Evolutionary conservation across 441 rosid genomes (phyloP).

Genomic region (Oxalis stricta): DNA sequence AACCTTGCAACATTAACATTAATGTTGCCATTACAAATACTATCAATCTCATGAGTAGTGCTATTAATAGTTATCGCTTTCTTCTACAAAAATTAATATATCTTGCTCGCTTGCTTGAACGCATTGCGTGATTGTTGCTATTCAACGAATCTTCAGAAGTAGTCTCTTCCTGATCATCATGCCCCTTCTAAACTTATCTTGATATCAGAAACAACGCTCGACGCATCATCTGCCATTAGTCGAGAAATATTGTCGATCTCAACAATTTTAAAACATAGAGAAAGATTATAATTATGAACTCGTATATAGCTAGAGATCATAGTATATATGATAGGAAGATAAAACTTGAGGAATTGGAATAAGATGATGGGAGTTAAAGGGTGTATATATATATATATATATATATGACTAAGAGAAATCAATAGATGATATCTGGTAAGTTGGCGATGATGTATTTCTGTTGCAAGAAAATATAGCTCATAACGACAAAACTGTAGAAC

Average conservation of each 20-base stretch:
- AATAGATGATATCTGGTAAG: conserved; percentile 13
- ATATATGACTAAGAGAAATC: conserved; percentile 15
- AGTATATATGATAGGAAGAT: not conserved
- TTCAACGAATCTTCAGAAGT: conserved; percentile 19
- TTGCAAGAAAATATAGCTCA: conserved; percentile 14
- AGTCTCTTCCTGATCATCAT: too few species aligned
- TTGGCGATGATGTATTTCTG: conserved; percentile 1
- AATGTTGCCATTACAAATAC: too few species aligned
- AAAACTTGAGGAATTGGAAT: not conserved
- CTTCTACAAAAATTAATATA: too few species aligned
- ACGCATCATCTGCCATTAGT: conserved; percentile 23
- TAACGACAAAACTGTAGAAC: too few species aligned
- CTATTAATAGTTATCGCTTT: too few species aligned
- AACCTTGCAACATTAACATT: conserved; percentile 8
- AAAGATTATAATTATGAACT: too few species aligned
- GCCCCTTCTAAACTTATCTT: not conserved
- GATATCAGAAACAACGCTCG: conserved; percentile 21
- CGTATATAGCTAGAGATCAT: too few species aligned
- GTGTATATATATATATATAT: too few species aligned
- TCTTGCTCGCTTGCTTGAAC: conserved; percentile 19
- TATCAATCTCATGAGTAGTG: too few species aligned
- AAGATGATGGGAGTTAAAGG: too few species aligned
- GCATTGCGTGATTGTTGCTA: conserved; percentile 10
- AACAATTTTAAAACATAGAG: too few species aligned
- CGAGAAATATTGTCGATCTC: too few species aligned